Base-by-base conservation (phyloP, 2,329 filamentous ascomycete genomes). In the Aspergillus sp. region DNA sequence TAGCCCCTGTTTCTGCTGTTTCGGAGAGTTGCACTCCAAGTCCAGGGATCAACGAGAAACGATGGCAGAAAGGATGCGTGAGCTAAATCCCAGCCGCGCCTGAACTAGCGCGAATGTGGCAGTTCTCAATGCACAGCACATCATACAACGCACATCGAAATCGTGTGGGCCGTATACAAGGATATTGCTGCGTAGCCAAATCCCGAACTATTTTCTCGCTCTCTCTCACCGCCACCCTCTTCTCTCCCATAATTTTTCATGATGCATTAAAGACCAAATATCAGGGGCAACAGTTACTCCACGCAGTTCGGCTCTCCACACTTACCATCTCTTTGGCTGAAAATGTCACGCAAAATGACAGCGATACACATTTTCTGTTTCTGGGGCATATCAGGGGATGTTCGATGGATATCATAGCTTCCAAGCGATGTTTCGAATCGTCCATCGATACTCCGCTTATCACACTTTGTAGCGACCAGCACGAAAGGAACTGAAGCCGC, bases 401-500 rank as follows among this genome's bases (percentile, higher is more conserved):
- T 88, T 70, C 90, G 88, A 70, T 91, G 89, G 54, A 88, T 86
- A 61, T 86, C 85, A 61, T 93, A 82, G 65, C 86, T 89, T 15
- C 88, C 82, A 59, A 88, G 83, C 84, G 86, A 81, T 14, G 88
- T 84, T 68, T 93, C 87, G 56, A 96, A 81, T 70, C 91, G 84
- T 68, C 89, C 87, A 58, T 86, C 79, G 57, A 84, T 82, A 61
- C 88, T 84, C 48, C 88, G 87, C 51, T 87, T 84, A 73, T 97
- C 93, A 79, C 91, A 96, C 81, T 97, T 97, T 73, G 88, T 93
- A 55, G 91, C 91, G 52, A 96, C 90, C 43, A 97, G 83, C 61
- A 93, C 83, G 53, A 89, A 89, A 8, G 93, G 91, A 40, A 96
- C 77, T 23, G 83, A 82, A 17, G 89, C 87, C 66, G 88, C 89